A percentile compares a stretch with the other conserved stretches of the same genome.
Evolutionary conservation across 148 eudicot genomes (phyloP).

Genomic region (Silene conica): DNA sequence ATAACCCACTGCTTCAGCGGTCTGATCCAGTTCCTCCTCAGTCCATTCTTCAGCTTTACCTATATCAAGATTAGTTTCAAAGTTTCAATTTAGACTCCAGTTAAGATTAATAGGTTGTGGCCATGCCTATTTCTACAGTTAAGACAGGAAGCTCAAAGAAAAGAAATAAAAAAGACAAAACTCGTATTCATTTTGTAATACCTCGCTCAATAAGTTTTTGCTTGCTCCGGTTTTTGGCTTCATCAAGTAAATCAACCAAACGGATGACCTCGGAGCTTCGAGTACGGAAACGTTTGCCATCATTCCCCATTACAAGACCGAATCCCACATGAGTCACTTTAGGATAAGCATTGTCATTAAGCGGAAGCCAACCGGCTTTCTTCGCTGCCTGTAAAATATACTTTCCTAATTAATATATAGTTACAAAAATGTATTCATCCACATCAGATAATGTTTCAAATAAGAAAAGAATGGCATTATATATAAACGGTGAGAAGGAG

Average conservation of each 20-base stretch:
- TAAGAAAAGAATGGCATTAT: background rate
- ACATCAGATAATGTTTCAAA: background rate
- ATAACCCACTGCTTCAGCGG: slow-evolving; percentile 96
- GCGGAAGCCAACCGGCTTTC: slow-evolving; percentile 91
- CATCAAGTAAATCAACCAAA: slow-evolving; percentile 87
- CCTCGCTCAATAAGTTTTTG: slow-evolving; percentile 73
- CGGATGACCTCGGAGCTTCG: slow-evolving; percentile 81
- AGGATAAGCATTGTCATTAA: slow-evolving; percentile 55
- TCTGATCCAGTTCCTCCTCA: slow-evolving; percentile 65
- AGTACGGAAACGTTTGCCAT: slow-evolving; percentile 90
- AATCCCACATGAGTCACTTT: slow-evolving; percentile 86
- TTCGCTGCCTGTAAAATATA: slow-evolving; percentile 62
- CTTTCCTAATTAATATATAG: background rate
- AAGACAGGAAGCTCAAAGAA: background rate
- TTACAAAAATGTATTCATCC: background rate
- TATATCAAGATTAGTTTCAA: slow-evolving; percentile 19
- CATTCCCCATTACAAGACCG: slow-evolving; percentile 93
- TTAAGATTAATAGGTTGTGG: background rate
- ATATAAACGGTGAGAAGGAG: too few species aligned
- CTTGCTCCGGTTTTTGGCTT: slow-evolving; percentile 81
- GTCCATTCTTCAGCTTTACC: slow-evolving; percentile 88
- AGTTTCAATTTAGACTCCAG: background rate
- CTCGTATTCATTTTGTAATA: slow-evolving; percentile 19
- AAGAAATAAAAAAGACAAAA: background rate
- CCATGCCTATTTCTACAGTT: background rate